A percentile compares a stretch with the other conserved stretches of the same genome.
phyloP scores from a whole-genome alignment of 345 rosid species.

The Boechera divaricarpa region DNA sequence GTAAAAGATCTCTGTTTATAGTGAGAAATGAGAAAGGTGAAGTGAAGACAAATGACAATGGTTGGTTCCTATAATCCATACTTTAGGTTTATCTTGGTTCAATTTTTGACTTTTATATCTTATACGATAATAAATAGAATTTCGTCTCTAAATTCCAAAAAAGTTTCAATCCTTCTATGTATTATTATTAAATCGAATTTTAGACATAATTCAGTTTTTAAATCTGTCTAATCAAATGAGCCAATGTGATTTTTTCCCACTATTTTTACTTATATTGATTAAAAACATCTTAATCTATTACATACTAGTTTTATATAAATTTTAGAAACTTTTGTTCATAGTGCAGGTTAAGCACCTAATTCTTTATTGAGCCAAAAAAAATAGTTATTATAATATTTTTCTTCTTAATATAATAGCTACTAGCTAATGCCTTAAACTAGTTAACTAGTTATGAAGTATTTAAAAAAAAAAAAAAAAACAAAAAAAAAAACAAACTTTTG shows the following conservation, averaged over 20 bases:
- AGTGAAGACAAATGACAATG: background rate
- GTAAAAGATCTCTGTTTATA: background rate
- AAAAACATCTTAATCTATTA: background rate
- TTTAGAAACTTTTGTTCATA: background rate
- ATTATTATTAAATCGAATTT: background rate
- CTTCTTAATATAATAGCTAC: background rate
- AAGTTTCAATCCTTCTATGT: background rate
- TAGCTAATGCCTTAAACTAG: background rate
- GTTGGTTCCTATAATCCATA: background rate
- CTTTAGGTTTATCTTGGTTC: background rate
- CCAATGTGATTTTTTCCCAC: background rate
- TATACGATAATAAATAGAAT: background rate
- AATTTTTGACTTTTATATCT: background rate
- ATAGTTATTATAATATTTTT: background rate
- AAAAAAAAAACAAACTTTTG: slow-evolving; percentile 6
- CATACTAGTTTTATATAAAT: background rate
- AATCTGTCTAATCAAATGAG: background rate
- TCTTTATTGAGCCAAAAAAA: background rate
- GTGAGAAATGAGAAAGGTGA: background rate
- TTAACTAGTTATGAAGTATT: slow-evolving; percentile 5
- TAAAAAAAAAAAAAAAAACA: background rate
- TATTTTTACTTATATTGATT: background rate
- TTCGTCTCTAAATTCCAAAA: background rate
- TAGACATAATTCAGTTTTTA: background rate
- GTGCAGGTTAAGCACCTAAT: background rate